Evolutionary conservation across 441 rosid genomes (phyloP).

Genomic region (Syzygium malaccense): DNA sequence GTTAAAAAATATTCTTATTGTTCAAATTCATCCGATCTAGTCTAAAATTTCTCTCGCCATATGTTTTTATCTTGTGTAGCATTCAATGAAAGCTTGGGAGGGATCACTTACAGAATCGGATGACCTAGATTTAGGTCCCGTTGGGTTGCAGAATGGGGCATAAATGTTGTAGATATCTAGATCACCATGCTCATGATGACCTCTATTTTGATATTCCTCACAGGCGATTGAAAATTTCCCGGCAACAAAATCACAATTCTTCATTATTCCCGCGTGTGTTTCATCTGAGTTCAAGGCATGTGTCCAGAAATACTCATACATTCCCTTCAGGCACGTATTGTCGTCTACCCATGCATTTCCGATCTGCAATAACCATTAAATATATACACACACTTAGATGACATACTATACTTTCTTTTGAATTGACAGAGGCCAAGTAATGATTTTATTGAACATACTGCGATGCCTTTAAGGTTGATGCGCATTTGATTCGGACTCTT

Average conservation of each 20-base stretch:
- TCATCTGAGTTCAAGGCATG: constrained; percentile 35
- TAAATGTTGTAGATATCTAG: constrained; percentile 32
- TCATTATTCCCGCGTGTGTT: constrained; percentile 19
- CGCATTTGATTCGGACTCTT: constrained; percentile 1
- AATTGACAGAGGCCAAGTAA: neutral
- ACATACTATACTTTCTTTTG: neutral
- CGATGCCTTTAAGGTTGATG: constrained; percentile 36
- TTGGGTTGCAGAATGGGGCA: constrained; percentile 20
- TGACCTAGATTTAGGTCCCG: neutral
- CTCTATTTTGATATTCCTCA: neutral
- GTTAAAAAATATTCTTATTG: neutral
- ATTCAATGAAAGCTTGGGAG: neutral
- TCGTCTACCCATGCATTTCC: constrained; percentile 36
- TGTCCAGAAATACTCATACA: constrained; percentile 23
- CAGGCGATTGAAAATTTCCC: constrained; percentile 15
- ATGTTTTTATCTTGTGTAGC: neutral
- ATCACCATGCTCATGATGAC: neutral
- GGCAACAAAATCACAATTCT: constrained; percentile 18
- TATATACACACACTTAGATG: neutral
- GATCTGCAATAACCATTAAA: constrained; percentile 14
- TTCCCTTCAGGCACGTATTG: constrained; percentile 3
- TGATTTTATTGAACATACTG: constrained; percentile 14
- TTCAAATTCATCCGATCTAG: neutral
- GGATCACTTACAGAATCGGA: constrained; percentile 7
- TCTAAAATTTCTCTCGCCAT: neutral